A percentile compares a stretch with the other conserved stretches of the same genome.
phyloP scores from a whole-genome alignment of 352 stramenopile genomes.

The Peronospora belbahrii region DNA sequence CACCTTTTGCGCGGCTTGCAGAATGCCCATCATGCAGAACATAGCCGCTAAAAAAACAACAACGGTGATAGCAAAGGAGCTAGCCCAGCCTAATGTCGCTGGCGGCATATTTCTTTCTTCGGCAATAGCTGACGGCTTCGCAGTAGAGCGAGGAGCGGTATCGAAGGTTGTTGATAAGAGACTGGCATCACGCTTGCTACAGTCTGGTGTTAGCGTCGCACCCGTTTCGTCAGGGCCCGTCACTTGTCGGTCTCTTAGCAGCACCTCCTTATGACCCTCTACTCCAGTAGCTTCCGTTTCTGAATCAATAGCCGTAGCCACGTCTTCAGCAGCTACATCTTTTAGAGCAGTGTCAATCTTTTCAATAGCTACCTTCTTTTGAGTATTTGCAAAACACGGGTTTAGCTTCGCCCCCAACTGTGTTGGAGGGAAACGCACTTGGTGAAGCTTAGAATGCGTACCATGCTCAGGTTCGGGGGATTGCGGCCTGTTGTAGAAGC shows the following conservation, averaged over 20 bases:
- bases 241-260: background rate
- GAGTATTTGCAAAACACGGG: constrained; percentile 2
- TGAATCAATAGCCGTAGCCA: background rate
- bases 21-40: constrained; percentile 46
- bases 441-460: constrained; percentile 1
- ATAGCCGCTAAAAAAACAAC: constrained; percentile 33
- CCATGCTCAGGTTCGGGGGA: constrained; percentile 8
- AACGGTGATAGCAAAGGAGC: constrained; percentile 28
- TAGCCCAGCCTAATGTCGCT: constrained; percentile 14
- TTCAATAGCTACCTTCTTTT: background rate
- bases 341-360: background rate
- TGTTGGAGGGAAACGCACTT: constrained; percentile 13
- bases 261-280: background rate
- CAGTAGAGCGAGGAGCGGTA: background rate
- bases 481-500: constrained; percentile 10
- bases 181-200: background rate
- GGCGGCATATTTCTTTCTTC: background rate
- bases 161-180: background rate
- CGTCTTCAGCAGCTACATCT: background rate
- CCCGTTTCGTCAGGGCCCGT: constrained; percentile 1
- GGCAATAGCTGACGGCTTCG: background rate
- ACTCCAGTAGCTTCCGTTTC: background rate
- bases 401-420: constrained; percentile 21
- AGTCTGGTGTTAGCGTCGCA: background rate
- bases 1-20: constrained; percentile 40